Evolutionary conservation across 768 basidiomycete species (phyloP), one percentile per base, ranked within the genome.

Genomic region (Chalciporus chontae): DNA sequence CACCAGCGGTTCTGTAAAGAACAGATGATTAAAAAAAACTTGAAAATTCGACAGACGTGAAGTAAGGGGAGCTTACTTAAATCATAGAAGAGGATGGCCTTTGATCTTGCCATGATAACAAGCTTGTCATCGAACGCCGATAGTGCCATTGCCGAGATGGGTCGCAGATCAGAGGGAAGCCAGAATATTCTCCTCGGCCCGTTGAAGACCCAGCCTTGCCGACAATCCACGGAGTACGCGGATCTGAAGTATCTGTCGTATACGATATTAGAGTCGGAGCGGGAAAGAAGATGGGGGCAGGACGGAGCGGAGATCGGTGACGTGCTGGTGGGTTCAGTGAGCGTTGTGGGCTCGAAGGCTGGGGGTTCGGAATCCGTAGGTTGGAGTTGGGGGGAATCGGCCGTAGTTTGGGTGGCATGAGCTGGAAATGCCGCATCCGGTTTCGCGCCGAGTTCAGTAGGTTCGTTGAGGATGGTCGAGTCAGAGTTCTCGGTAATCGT

Each of bases 131-230:
- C 47, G 19, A 50, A 50, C n/a, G 54, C 58, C 18, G 43, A 39
- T 8, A 59, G 18, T 8, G 40, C 48, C 0, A 7, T 45, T 37
- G 58, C 39, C 27, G 42, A 47, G 1, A 13, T 24, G 2, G 58
- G 58, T 27, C 54, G 53, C 7, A 55, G 19, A n/a, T 55, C 54
- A 21, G n/a, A n/a, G 4, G 54, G 58, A 14, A 60, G 17, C 58
- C 58, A 60, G 14, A 55, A 48, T 42, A 59, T 45, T 26, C 58
- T 32, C 40, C 26, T 44, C 31, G 48, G 52, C 5, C 58, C 54
- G 5, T 15, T 40, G 46, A 50, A 53, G 4, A 60, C 43, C 58
- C 53, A 59, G n/a, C 58, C 58, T 32, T 50, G n/a, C 15, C 19
- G 38, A 21, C 18, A 15, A 14, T 59, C 44, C 19, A 59, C 43